Evolutionary conservation across 352 stramenopile species (phyloP).

Genomic region (Phytopythium aichiense): DNA sequence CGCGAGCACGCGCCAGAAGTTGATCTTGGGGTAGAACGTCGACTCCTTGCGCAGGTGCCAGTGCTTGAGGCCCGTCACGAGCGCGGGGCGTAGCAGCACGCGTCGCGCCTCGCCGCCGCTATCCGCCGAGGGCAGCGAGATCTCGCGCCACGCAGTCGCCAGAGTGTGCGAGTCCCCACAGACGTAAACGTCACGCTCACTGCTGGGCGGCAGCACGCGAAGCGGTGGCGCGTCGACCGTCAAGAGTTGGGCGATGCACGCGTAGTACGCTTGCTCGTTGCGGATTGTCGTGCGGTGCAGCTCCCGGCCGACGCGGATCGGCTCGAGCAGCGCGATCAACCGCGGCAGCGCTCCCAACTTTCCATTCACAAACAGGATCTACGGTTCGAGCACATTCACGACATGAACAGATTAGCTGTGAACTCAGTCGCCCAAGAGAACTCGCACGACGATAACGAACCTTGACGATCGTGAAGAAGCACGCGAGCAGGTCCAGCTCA

Average conservation of each 20-base stretch:
- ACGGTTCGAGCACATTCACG: not conserved
- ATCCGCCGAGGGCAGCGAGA: slow-evolving; percentile 16
- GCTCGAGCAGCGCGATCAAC: slow-evolving; percentile 63
- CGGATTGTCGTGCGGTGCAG: slow-evolving; percentile 82
- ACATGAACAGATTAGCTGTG: not conserved
- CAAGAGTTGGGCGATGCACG: slow-evolving; percentile 81
- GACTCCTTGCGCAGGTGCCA: slow-evolving; percentile 88
- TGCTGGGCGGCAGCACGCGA: slow-evolving; percentile 4
- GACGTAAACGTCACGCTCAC: slow-evolving; percentile 56
- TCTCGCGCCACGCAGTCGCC: slow-evolving; percentile 79
- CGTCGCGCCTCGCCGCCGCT: not conserved
- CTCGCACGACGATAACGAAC: slow-evolving; percentile 2
- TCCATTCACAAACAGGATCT: slow-evolving; percentile 62
- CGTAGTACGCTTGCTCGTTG: slow-evolving; percentile 88
- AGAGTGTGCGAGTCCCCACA: slow-evolving; percentile 93
- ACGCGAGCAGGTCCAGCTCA: slow-evolving; percentile 78
- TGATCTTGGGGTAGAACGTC: slow-evolving; percentile 91
- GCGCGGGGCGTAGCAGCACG: slow-evolving; percentile 45
- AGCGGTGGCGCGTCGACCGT: slow-evolving; percentile 26
- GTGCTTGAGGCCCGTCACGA: slow-evolving; percentile 93
- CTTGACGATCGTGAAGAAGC: slow-evolving; percentile 82
- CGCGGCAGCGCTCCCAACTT: slow-evolving; percentile 37
- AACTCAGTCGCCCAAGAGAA: not conserved
- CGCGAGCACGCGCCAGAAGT: slow-evolving; percentile 78
- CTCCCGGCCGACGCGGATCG: slow-evolving; percentile 42